Conservation (phyloP, 2,329 filamentous ascomycete genomes). For the Phialocephala sp. region DNA sequence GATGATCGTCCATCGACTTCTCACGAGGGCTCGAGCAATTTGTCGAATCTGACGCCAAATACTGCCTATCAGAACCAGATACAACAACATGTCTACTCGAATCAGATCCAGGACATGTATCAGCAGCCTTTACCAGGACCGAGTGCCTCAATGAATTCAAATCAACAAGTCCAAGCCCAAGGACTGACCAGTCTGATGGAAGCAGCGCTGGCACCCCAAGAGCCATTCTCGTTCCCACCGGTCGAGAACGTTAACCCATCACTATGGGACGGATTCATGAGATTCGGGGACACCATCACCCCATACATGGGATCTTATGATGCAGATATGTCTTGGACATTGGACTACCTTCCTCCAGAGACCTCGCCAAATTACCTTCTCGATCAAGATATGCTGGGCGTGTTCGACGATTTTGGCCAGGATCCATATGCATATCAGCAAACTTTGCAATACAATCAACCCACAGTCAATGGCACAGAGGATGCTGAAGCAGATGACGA, state of each 20-base stretch:
- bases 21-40: conserved; percentile 19
- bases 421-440: conserved; percentile 32
- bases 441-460: conserved; percentile 25
- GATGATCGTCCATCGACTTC: conserved; percentile 25
- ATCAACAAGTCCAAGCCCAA: conserved; percentile 28
- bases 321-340: conserved; percentile 41
- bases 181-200: conserved; percentile 40
- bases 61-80: conserved; percentile 20
- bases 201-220: conserved; percentile 37
- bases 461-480: conserved; percentile 21
- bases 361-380: conserved; percentile 30
- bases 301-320: conserved; percentile 41
- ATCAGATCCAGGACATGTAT: conserved; percentile 14
- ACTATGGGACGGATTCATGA: conserved; percentile 40
- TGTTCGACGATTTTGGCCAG: conserved; percentile 29
- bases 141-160: conserved; percentile 17
- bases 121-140: conserved; percentile 7
- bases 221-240: conserved; percentile 28
- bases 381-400: conserved; percentile 29
- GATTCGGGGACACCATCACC: conserved; percentile 32
- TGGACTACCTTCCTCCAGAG: conserved; percentile 35
- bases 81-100: conserved; percentile 8
- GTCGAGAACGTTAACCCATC: conserved; percentile 32
- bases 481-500: conserved; percentile 38
- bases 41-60: conserved; percentile 17